Conservation (phyloP, 176 grass and related monocot genomes). For the Calamus simplicifolius region DNA sequence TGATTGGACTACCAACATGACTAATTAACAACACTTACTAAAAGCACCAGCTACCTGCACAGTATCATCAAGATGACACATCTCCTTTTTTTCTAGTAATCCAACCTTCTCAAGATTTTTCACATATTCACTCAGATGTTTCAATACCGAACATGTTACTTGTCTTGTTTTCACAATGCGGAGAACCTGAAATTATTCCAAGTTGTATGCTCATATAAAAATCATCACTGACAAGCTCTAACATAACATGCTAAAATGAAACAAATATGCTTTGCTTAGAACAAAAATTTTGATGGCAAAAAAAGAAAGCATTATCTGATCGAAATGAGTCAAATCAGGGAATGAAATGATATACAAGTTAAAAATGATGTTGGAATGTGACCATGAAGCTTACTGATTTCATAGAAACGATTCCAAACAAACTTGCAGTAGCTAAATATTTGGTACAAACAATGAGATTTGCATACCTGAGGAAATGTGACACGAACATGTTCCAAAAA, state of each 20-base stretch:
- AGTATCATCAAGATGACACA: constrained; percentile 66
- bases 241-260: too few species aligned
- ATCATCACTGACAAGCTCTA: not conserved
- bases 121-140: constrained; percentile 84
- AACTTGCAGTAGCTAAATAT: too few species aligned
- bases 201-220: not conserved
- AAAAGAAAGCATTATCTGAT: too few species aligned
- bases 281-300: not conserved
- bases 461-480: constrained; percentile 77
- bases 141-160: constrained; percentile 87
- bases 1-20: too few species aligned
- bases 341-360: too few species aligned
- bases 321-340: too few species aligned
- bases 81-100: constrained; percentile 83
- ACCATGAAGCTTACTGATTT: too few species aligned
- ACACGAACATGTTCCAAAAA: constrained; percentile 83
- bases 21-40: too few species aligned
- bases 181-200: constrained; percentile 50
- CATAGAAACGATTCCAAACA: too few species aligned
- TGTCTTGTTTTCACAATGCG: constrained; percentile 77
- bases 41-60: constrained; percentile 55
- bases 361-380: too few species aligned
- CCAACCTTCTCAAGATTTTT: constrained; percentile 85
- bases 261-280: not conserved
- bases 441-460: not conserved